Base-by-base conservation (phyloP, 768 basidiomycete species). In the Paxillus involutus region DNA sequence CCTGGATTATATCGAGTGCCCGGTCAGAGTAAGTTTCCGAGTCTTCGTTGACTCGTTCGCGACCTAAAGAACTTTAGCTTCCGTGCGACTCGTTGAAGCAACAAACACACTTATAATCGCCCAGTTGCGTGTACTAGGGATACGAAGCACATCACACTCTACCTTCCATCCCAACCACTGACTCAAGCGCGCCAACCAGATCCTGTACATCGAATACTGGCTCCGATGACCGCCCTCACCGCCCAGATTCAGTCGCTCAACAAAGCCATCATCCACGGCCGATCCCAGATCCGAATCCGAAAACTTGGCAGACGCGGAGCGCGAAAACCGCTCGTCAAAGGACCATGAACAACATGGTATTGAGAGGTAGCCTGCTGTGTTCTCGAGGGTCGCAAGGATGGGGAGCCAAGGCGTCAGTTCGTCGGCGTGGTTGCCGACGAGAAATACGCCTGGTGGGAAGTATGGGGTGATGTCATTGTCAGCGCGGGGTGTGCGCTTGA, bases 381-480 rank as follows among this genome's bases (percentile, higher is more conserved):
- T 61, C 33, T 78, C 72, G 13, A 86, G 59, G 1, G 87, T 84
- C 0, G 94, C 81, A 6, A 97, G 73, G 1, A 97, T 79, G 0
- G 96, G 92, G 0, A 94, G 69, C 95, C 95, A 98, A 0, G 96
- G 96, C 21, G 95, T 95, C 16, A 98, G 77, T 62, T 98, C 96
- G 72, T 98, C 96, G 0, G 95, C 89, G 69, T 98, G 96, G 72
- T 98, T 98, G 9, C 91, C 94, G 47, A 98, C 89, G 53, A 98
- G 71, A 72, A 97, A 98, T 3, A 77, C 71, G 1, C 78, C 83
- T 0, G 75, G 73, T 8, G 63, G 64, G 47, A 83, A 66, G 46
- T 68, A 67, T 26, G 73, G 63, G 35, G 64, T 26, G 26, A 26
- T 39, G 9, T 52, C 30, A 35, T 37, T 44, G 8, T 41, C 13